Conservation (phyloP, 176 grass and related monocot species). For the Juncus inflexus region DNA sequence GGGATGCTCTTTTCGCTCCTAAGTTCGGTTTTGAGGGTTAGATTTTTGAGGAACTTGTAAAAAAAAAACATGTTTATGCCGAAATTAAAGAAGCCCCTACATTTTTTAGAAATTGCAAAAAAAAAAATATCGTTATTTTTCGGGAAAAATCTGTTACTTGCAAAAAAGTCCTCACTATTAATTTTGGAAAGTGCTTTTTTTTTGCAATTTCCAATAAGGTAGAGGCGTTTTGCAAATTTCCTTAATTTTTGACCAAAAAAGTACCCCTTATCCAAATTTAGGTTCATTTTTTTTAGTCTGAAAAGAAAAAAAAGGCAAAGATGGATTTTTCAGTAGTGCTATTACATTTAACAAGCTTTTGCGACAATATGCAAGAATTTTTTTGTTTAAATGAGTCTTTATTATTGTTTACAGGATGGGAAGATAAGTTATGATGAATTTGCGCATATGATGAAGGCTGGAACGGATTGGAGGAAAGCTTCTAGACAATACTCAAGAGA, state of each 20-base stretch:
- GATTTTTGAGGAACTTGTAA: too few species aligned
- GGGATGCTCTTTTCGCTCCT: background rate
- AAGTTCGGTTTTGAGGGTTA: background rate
- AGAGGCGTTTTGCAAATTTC: too few species aligned
- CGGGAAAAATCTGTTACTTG: background rate
- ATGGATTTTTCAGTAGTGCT: too few species aligned
- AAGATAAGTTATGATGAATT: constrained; percentile 82
- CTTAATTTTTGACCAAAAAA: too few species aligned
- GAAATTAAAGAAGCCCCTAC: too few species aligned
- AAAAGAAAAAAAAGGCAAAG: background rate
- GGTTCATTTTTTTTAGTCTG: background rate
- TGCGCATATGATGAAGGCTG: constrained; percentile 74
- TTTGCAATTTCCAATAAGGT: too few species aligned
- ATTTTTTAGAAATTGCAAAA: too few species aligned
- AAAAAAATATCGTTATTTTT: constrained; percentile 18
- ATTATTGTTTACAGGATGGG: constrained; percentile 51
- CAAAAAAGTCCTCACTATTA: too few species aligned
- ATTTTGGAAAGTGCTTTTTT: too few species aligned
- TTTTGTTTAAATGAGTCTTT: background rate
- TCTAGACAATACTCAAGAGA: constrained; percentile 83
- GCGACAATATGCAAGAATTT: too few species aligned
- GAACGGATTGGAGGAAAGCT: constrained; percentile 94
- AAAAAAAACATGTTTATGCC: too few species aligned
- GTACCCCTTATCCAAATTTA: background rate
- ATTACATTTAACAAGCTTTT: too few species aligned